Conservation (phyloP, 345 rosid genomes). For the Camelina neglecta region DNA sequence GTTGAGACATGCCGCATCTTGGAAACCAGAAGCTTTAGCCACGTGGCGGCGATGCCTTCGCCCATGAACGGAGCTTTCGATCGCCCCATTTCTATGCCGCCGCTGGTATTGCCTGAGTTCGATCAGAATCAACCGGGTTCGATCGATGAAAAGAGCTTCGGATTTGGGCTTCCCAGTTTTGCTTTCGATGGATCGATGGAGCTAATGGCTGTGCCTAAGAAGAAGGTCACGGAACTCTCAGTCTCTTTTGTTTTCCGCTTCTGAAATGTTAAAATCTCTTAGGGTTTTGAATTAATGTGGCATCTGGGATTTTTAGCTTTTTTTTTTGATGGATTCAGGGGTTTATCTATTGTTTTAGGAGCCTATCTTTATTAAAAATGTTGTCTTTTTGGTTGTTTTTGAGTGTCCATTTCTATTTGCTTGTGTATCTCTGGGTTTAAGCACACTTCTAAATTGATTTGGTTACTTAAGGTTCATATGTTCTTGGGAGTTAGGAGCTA, state of each 20-base stretch:
- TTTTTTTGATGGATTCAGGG: not conserved
- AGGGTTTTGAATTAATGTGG: not conserved
- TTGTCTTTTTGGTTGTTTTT: not conserved
- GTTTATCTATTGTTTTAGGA: slow-evolving; percentile 28
- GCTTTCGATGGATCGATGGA: slow-evolving; percentile 69
- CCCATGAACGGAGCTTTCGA: slow-evolving; percentile 47
- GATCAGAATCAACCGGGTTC: slow-evolving; percentile 42
- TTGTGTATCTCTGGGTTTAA: slow-evolving; percentile 6
- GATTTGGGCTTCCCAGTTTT: slow-evolving; percentile 54
- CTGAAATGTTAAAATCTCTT: not conserved
- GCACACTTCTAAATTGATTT: slow-evolving; percentile 3
- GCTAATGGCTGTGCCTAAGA: slow-evolving; percentile 95
- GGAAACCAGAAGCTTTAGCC: slow-evolving; percentile 47
- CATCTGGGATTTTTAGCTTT: not conserved
- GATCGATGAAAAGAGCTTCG: slow-evolving; percentile 36
- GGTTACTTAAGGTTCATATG: not conserved
- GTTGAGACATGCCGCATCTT: slow-evolving; percentile 30
- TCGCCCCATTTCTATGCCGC: slow-evolving; percentile 39
- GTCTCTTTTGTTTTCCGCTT: not conserved
- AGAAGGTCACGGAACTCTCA: slow-evolving; percentile 50
- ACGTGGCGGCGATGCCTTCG: slow-evolving; percentile 54
- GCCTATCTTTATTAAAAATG: not conserved
- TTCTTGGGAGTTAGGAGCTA: not conserved
- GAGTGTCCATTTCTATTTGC: not conserved
- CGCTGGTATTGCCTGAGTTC: slow-evolving; percentile 29